A percentile compares a stretch with the other conserved stretches of the same genome.
phyloP scores from a whole-genome alignment of 805 yeast genomes.

The Saturnispora gosingensis region DNA sequence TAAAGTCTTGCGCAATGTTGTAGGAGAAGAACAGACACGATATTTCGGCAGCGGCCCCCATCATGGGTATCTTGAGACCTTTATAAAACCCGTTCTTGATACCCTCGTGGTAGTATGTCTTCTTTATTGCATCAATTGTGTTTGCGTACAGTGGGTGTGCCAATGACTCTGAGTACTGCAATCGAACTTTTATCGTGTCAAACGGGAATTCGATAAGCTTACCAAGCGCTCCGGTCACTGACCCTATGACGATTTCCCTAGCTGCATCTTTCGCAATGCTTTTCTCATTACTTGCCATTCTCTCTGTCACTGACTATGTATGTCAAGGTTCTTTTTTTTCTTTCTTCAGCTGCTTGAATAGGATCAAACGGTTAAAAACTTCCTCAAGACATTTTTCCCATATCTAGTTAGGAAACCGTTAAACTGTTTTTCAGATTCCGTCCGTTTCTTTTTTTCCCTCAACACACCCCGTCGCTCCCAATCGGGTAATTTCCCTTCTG shows the following conservation, averaged over 20 bases:
- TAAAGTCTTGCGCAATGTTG: slow-evolving; percentile 34
- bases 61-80: slow-evolving; percentile 71
- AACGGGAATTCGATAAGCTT: slow-evolving; percentile 86
- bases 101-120: slow-evolving; percentile 65
- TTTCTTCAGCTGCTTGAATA: no score
- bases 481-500: neutral
- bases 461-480: neutral
- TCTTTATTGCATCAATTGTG: slow-evolving; percentile 54
- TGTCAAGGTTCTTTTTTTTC: no score
- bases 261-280: slow-evolving; percentile 19
- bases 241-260: slow-evolving; percentile 40
- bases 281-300: slow-evolving; percentile 4
- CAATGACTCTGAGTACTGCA: slow-evolving; percentile 64
- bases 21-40: slow-evolving; percentile 70
- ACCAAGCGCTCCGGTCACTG: slow-evolving; percentile 71
- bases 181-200: slow-evolving; percentile 83
- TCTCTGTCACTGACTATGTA: no score
- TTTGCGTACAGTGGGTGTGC: slow-evolving; percentile 40
- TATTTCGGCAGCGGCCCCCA: slow-evolving; percentile 87
- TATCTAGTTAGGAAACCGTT: neutral
- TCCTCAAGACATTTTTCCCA: neutral
- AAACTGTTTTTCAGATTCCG: neutral
- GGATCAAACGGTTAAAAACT: neutral
- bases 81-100: slow-evolving; percentile 59
- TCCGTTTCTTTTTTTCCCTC: neutral